These are phyloP conservation scores for Aquilaria yunnanensis DNA, from an alignment of 345 rosid species.

Conservation along the genomic window DNA sequence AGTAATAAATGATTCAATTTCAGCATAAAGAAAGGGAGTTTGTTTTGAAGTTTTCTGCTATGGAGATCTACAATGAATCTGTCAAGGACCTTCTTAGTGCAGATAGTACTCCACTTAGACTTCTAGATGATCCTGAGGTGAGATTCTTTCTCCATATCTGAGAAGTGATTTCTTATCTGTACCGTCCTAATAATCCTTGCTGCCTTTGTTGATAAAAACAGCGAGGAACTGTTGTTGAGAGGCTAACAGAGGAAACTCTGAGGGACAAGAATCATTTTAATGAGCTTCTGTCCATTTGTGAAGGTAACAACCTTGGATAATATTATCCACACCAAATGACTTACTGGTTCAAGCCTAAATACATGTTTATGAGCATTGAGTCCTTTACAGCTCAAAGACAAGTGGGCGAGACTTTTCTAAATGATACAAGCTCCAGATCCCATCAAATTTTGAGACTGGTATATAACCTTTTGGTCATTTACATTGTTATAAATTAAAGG, in stretches of 20 bases:
- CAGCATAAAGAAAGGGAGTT: constrained; percentile 86
- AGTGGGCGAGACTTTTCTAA: constrained; percentile 88
- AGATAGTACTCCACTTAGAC: constrained; percentile 68
- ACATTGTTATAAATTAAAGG: too few relatives aligned
- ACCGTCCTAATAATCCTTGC: constrained; percentile 16
- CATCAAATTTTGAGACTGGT: constrained; percentile 96
- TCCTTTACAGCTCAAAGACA: constrained; percentile 80
- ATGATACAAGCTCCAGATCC: constrained; percentile 92
- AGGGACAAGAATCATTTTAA: constrained; percentile 67
- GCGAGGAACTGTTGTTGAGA: constrained; percentile 95
- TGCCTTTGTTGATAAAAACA: constrained; percentile 16
- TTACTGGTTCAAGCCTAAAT: background rate
- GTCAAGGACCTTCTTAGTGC: constrained; percentile 81
- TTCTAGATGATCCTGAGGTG: constrained; percentile 96
- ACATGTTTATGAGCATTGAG: constrained; percentile 14
- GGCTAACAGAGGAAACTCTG: constrained; percentile 69
- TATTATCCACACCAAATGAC: constrained; percentile 6
- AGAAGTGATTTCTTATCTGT: constrained; percentile 10
- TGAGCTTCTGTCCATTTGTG: constrained; percentile 73
- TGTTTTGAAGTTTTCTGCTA: constrained; percentile 72
- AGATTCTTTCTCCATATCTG: constrained; percentile 19
- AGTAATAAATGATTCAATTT: constrained; percentile 12
- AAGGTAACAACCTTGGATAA: constrained; percentile 33
- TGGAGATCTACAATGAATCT: constrained; percentile 96
- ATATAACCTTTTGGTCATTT: constrained; percentile 14